Percentiles rank a stretch among this genome's conserved stretches.
phyloP scores from a whole-genome alignment of 257 asterid species.

The Solanum arcanum region DNA sequence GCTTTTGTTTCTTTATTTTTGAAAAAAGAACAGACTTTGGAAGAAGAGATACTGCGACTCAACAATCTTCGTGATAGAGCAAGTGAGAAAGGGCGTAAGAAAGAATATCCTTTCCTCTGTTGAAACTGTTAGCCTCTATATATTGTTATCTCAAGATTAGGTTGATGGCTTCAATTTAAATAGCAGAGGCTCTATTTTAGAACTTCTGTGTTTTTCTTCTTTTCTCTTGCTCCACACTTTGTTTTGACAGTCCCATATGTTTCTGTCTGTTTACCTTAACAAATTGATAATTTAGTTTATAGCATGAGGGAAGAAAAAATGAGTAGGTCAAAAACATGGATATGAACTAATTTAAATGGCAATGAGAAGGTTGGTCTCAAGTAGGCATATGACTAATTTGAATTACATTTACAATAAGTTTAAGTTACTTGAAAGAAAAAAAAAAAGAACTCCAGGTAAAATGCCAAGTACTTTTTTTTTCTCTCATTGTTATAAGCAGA shows the following conservation, averaged over 20 bases:
- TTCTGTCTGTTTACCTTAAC: neutral
- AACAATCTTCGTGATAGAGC: slow-evolving; percentile 32
- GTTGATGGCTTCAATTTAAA: neutral
- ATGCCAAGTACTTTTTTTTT: neutral
- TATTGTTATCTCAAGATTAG: neutral
- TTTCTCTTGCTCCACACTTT: neutral
- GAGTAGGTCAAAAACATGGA: neutral
- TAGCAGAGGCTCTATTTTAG: neutral
- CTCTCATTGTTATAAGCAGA: neutral
- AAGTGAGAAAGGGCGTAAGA: slow-evolving; percentile 21
- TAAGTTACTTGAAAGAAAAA: neutral
- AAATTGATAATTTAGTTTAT: neutral
- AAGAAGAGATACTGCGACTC: slow-evolving; percentile 23
- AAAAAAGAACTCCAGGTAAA: neutral
- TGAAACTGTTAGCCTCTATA: neutral
- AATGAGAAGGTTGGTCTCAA: neutral
- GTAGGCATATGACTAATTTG: neutral
- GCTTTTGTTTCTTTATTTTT: neutral
- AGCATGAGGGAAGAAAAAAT: neutral
- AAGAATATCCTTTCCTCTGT: slow-evolving; percentile 16
- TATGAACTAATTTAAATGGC: neutral
- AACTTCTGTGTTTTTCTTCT: neutral
- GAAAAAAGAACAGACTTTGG: neutral
- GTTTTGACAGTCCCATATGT: neutral
- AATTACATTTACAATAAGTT: neutral